Conservation (phyloP, 2,329 filamentous ascomycete species). For the Boeremia exigua region DNA sequence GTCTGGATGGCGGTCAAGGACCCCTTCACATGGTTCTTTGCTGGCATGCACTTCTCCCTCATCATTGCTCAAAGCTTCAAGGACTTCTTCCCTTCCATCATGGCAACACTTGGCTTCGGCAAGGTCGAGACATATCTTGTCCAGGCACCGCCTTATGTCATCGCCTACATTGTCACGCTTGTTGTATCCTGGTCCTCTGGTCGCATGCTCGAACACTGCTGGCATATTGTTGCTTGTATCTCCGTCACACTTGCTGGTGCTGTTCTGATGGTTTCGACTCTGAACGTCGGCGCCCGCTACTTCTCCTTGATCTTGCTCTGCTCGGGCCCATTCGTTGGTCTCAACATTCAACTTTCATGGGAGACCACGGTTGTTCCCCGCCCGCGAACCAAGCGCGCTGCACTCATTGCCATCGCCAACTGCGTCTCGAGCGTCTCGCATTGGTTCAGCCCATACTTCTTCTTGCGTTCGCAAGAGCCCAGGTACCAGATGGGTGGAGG, state of each 20-base stretch:
- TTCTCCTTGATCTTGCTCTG: conserved; percentile 39
- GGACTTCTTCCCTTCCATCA: conserved; percentile 40
- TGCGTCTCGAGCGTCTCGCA: conserved; percentile 48
- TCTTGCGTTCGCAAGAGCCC: conserved; percentile 22
- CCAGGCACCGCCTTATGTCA: conserved; percentile 50
- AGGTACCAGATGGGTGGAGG: conserved; percentile 24
- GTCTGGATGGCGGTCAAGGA: conserved; percentile 44
- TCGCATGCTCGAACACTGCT: conserved; percentile 37
- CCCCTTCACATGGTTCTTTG: conserved; percentile 49
- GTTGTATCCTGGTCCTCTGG: conserved; percentile 35
- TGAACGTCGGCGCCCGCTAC: conserved; percentile 39
- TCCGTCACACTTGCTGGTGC: conserved; percentile 24
- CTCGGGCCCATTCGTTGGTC: conserved; percentile 46
- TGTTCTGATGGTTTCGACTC: conserved; percentile 36
- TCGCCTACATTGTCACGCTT: conserved; percentile 36
- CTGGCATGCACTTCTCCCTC: conserved; percentile 45
- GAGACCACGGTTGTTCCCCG: conserved; percentile 51
- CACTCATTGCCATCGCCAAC: conserved; percentile 53
- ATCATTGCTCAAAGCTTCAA: conserved; percentile 52
- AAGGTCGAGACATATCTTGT: conserved; percentile 47
- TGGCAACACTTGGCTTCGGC: conserved; percentile 22
- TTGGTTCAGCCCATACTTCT: conserved; percentile 53
- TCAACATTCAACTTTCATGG: conserved; percentile 53
- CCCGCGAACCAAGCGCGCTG: conserved; percentile 51
- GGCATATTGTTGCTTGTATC: conserved; percentile 34